Base-by-base conservation (phyloP, 768 basidiomycete genomes). In the Podaxis pistillaris region DNA sequence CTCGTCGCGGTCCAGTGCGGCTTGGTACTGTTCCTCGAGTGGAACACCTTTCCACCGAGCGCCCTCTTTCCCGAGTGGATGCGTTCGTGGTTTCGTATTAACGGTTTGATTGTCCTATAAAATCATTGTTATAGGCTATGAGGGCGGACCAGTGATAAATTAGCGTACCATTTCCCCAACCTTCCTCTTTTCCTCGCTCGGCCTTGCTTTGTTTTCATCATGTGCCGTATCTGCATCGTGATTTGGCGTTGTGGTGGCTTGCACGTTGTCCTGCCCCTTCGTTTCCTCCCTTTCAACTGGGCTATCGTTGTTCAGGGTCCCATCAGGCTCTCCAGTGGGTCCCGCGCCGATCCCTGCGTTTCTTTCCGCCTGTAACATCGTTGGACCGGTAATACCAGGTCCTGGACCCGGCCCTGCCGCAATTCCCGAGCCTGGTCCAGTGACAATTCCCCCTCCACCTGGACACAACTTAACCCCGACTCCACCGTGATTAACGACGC, bases 31-130 rank as follows among this genome's bases (percentile, higher is more conserved):
- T 28, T 60, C 58, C 24, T 36, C 57, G n/a, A 58, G 41, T 33
- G 57, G 57, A 30, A 58, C 30, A 4, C 57, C 57, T 19, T 49
- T 58, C 57, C 57, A 58, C 17, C 36, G 30, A 9, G 57, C 36
- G 9, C 57, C 57, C 11, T 58, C 57, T 36, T 47, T 30, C 17
- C 36, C 58, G 11, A 60, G 38, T 26, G 58, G 49, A 41, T 60
- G 49, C 8, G 58, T 60, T 17, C 47, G 58, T 26, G 58, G 17
- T 13, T 38, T 41, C 12, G 58, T 40, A 51, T 60, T 28, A 7
- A 38, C 36, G 1, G 17, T 28, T 9, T 38, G 36, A n/a, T 52
- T 40, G 13, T 7, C 28, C 58, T 60, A n/a, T 3, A n/a, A 26
- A n/a, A 9, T 2, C 12, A 44, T 28, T 12, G 24, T 13, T 15